Evolutionary conservation across 2,329 filamentous ascomycete species (phyloP), one percentile per base, ranked within the genome.

Genomic region (Curvularia verruculosa): DNA sequence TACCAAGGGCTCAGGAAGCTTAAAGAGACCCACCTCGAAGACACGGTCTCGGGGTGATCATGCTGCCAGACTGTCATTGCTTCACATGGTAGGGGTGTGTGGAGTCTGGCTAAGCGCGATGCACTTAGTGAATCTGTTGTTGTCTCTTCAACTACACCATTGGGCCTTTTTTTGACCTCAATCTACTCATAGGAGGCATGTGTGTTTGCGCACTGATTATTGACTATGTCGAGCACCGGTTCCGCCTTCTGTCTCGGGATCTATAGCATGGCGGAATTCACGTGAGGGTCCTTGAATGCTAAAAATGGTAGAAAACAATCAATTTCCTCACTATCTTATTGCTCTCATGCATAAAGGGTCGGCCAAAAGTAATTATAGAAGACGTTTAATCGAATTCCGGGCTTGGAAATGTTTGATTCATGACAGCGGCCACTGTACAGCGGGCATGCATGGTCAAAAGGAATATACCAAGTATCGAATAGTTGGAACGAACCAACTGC

Each of bases 1-100:
- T 40, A 39, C 37, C 26, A 50, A 23, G 26, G 19, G 36, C 23
- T 52, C 29, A 24, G n/a, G 41, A 52, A 52, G 41, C 49, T 52
- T 36, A 29, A 46, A 28, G 40, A 52, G 29, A 31, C 43, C 29
- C 41, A 52, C 41, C 39, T 39, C 29, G 19, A 47, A 24, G 41
- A 19, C 5, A 36, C 46, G 21, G 31, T n/a, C n/a, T 46, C 37
- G 23, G 34, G 36, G n/a, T 37, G 21, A 31, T 21, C 50, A 29
- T 40, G 50, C 23, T 52, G 50, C 18, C 18, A 31, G 26, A 31
- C 8, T 31, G 28, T 13, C 43, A 21, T n/a, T 29, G 28, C 43
- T 29, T 10, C 43, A 46, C 31, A 18, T 26, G 5, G 9, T 46
- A 19, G 26, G 21, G n/a, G 43, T 46, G 43, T 26, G 26, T 45